Evolutionary conservation across 2,329 filamentous ascomycete genomes (phyloP).

Genomic region (Hysterium pulicare): DNA sequence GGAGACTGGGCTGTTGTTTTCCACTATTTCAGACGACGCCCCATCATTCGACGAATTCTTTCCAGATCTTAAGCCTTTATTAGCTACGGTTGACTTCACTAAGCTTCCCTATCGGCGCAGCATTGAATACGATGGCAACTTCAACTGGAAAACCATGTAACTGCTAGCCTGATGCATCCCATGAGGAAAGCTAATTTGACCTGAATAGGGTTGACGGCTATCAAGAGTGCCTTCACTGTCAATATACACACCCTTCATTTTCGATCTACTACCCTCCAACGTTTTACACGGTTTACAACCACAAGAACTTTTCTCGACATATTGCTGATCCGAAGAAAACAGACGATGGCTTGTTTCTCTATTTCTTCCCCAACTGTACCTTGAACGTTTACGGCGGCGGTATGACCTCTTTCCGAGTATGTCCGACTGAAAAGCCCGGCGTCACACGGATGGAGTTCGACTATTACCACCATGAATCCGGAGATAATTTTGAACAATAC

Average conservation of each 20-base stretch:
- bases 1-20: conserved; percentile 52
- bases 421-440: conserved; percentile 49
- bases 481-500: conserved; percentile 56
- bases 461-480: conserved; percentile 52
- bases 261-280: conserved; percentile 54
- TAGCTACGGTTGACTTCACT: conserved; percentile 53
- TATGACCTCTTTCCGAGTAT: conserved; percentile 56
- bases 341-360: conserved; percentile 55
- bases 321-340: conserved; percentile 53
- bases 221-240: conserved; percentile 58
- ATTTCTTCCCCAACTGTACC: conserved; percentile 57
- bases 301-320: conserved; percentile 55
- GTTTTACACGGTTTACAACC: conserved; percentile 54
- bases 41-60: conserved; percentile 54
- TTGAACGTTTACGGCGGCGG: conserved; percentile 58
- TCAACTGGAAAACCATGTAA: conserved; percentile 60
- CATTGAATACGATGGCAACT: conserved; percentile 54
- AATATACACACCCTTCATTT: conserved; percentile 58
- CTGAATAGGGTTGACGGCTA: conserved; percentile 53
- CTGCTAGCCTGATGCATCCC: conserved; percentile 8
- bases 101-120: conserved; percentile 50
- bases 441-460: conserved; percentile 58
- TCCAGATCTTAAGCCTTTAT: conserved; percentile 48
- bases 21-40: conserved; percentile 48
- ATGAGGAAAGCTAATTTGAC: neutral